These are phyloP conservation scores for Naumovozyma dairenensis DNA, from an alignment of 805 yeast species.

Conservation along the genomic window DNA sequence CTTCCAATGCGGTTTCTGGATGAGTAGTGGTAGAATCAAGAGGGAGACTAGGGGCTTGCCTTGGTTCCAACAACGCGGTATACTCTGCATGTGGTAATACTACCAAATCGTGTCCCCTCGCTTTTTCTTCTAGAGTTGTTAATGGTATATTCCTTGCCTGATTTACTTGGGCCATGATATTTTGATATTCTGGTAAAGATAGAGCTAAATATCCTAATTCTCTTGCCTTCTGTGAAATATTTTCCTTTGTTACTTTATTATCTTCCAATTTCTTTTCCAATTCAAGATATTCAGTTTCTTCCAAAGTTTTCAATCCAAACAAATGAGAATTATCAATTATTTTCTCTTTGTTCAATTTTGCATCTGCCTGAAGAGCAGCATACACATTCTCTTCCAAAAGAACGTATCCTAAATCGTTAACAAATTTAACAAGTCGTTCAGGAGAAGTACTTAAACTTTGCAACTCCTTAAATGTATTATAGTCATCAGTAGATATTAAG, in stretches of 20 bases:
- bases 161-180: slow-evolving; percentile 3
- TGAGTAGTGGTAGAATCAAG: too few species aligned
- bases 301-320: slow-evolving; percentile 7
- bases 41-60: too few species aligned
- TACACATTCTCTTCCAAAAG: slow-evolving; percentile 2
- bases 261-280: slow-evolving; percentile 5
- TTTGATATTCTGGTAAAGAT: slow-evolving; percentile 7
- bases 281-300: slow-evolving; percentile 3
- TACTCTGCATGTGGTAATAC: slow-evolving; percentile 4
- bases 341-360: slow-evolving; percentile 2
- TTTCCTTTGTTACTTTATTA: slow-evolving; percentile 6
- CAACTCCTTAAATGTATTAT: neutral
- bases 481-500: neutral
- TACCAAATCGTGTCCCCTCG: slow-evolving; percentile 12
- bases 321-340: slow-evolving; percentile 6
- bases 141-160: too few species aligned
- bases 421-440: slow-evolving; percentile 4
- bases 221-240: slow-evolving; percentile 10
- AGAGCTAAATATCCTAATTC: slow-evolving; percentile 15
- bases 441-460: neutral
- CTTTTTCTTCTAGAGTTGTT: slow-evolving; percentile 10
- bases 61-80: neutral
- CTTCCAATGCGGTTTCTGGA: too few species aligned
- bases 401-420: slow-evolving; percentile 5
- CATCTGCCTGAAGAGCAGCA: neutral